phyloP scores from a whole-genome alignment of 306 rosid genomes.

The Corylus americana region DNA sequence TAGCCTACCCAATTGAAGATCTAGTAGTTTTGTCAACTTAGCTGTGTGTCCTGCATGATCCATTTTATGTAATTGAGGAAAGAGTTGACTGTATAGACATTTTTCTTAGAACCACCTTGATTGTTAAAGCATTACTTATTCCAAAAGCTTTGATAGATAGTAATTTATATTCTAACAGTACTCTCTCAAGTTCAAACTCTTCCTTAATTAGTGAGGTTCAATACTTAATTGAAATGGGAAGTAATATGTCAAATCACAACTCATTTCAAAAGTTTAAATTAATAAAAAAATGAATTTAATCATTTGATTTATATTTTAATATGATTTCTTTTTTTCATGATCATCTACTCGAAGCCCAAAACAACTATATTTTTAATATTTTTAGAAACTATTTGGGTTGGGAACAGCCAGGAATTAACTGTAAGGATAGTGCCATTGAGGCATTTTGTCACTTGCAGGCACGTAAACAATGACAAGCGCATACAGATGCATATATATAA shows the following conservation, averaged over 20 bases:
- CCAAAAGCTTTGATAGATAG: no score
- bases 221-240: no score
- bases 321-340: neutral
- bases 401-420: slow-evolving; percentile 1
- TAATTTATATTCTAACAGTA: no score
- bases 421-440: neutral
- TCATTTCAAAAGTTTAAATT: no score
- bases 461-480: neutral
- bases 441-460: neutral
- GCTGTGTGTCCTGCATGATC: neutral
- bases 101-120: neutral
- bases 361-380: neutral
- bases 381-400: neutral
- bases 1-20: neutral
- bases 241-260: no score
- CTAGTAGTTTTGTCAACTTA: neutral
- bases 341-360: neutral
- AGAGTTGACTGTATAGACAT: neutral
- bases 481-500: neutral
- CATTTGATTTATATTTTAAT: no score
- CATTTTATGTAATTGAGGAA: slow-evolving; percentile 5
- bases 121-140: no score
- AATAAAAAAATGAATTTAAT: no score
- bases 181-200: no score
- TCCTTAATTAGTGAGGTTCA: no score